A percentile compares a stretch with the other conserved stretches of the same genome.
Evolutionary conservation across 768 basidiomycete species (phyloP).

Genomic region (Dendrothele bispora): DNA sequence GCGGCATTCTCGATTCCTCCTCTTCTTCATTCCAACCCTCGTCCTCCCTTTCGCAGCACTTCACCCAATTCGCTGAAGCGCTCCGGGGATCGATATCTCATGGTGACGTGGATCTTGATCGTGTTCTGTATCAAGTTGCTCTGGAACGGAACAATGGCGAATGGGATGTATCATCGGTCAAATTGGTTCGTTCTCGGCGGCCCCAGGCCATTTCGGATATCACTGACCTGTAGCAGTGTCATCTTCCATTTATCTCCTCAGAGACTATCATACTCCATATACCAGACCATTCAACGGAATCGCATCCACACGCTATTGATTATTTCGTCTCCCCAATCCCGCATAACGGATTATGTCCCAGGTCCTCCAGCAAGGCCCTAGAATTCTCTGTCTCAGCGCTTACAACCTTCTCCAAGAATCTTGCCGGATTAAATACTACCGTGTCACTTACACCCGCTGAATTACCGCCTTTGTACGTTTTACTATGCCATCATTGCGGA

Average conservation of each 20-base stretch:
- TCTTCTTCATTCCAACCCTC: conserved; percentile 38
- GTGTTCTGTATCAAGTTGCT: conserved; percentile 71
- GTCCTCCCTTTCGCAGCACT: conserved; percentile 44
- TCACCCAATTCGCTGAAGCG: conserved; percentile 41
- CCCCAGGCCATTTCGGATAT: background rate
- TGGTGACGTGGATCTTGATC: conserved; percentile 30
- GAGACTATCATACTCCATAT: conserved; percentile 63
- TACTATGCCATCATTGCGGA: background rate
- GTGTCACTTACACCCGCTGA: conserved; percentile 43
- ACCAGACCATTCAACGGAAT: conserved; percentile 30
- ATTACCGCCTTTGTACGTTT: conserved; percentile 58
- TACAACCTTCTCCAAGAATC: conserved; percentile 24
- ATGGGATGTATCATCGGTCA: conserved; percentile 63
- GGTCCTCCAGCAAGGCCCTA: conserved; percentile 23
- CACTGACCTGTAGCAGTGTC: conserved; percentile 51
- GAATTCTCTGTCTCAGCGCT: conserved; percentile 26
- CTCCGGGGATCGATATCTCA: conserved; percentile 12
- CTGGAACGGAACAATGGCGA: conserved; percentile 49
- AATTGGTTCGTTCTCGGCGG: conserved; percentile 43
- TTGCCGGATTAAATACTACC: conserved; percentile 48
- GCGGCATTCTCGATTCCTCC: conserved; percentile 38
- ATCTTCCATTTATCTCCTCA: conserved; percentile 51
- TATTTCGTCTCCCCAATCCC: conserved; percentile 71
- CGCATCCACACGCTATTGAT: conserved; percentile 63
- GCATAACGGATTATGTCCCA: conserved; percentile 68